These are phyloP conservation scores for Starmerella stellata DNA, from an alignment of 805 yeast genomes.

Conservation along the genomic window DNA sequence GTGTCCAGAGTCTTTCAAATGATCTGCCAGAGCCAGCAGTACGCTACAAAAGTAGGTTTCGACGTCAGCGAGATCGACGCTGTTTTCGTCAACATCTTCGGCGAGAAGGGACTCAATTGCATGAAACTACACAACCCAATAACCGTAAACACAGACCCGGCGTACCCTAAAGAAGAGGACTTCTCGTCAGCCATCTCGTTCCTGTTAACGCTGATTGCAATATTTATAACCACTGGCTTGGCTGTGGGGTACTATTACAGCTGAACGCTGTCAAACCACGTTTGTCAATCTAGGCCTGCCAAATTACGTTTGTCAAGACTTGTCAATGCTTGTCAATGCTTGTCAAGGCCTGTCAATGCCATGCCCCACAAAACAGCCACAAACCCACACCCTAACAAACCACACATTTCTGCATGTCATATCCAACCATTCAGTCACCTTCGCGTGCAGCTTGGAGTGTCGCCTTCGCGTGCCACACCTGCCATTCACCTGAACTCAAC, in stretches of 20 bases:
- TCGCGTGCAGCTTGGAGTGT: no score
- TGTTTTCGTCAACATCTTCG: not conserved
- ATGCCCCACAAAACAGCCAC: no score
- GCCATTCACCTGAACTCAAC: no score
- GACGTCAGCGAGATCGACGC: not conserved
- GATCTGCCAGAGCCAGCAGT: conserved; percentile 2
- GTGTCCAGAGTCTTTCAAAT: conserved; percentile 6
- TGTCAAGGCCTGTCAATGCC: no score
- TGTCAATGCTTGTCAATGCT: no score
- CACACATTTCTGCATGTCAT: no score
- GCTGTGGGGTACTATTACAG: conserved; percentile 10
- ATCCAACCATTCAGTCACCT: no score
- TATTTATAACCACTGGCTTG: conserved; percentile 15
- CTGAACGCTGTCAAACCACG: no score
- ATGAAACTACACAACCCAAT: not conserved
- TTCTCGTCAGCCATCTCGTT: conserved; percentile 8
- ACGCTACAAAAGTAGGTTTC: not conserved
- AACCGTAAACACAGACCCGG: not conserved
- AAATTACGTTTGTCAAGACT: no score
- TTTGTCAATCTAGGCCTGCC: no score
- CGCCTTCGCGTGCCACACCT: no score
- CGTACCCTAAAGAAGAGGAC: conserved; percentile 1
- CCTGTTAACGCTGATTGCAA: conserved; percentile 8
- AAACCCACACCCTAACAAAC: no score
- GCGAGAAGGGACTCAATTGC: not conserved